These are phyloP conservation scores for Beauveria australis DNA, from an alignment of 2,329 filamentous ascomycete genomes.

Conservation along the genomic window DNA sequence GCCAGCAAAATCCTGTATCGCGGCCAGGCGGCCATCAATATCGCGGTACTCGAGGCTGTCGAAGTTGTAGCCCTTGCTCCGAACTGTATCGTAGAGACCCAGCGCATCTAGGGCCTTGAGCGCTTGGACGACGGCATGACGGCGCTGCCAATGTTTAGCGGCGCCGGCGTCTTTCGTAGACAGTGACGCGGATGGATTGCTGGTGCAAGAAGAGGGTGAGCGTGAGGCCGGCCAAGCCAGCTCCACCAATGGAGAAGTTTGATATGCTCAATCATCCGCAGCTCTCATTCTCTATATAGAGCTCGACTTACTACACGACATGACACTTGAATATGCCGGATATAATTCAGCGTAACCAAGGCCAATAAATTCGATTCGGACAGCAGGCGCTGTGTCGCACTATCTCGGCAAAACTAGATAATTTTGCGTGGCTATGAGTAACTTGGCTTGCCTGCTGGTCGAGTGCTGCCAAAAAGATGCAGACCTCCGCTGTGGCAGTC, in stretches of 20 bases:
- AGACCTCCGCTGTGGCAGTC: not conserved
- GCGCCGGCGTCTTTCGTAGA: constrained; percentile 43
- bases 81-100: constrained; percentile 38
- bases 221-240: constrained; percentile 39
- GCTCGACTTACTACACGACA: not conserved
- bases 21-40: constrained; percentile 22
- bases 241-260: constrained; percentile 24
- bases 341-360: not conserved
- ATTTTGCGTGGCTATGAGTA: not conserved
- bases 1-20: constrained; percentile 40
- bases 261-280: too few relatives aligned
- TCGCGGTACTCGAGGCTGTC: constrained; percentile 39
- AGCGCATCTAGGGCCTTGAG: constrained; percentile 44
- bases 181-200: constrained; percentile 37
- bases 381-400: too few relatives aligned
- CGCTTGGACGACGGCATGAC: constrained; percentile 54
- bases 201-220: constrained; percentile 47
- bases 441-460: not conserved
- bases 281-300: not conserved
- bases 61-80: constrained; percentile 40
- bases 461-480: not conserved
- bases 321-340: not conserved
- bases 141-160: constrained; percentile 42
- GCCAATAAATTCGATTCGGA: not conserved
- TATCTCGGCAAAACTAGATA: not conserved